A percentile compares a stretch with the other conserved stretches of the same genome.
These are phyloP conservation scores for Chaetomium sp. DNA, from an alignment of 2,329 filamentous ascomycete genomes.

Conservation along the genomic window DNA sequence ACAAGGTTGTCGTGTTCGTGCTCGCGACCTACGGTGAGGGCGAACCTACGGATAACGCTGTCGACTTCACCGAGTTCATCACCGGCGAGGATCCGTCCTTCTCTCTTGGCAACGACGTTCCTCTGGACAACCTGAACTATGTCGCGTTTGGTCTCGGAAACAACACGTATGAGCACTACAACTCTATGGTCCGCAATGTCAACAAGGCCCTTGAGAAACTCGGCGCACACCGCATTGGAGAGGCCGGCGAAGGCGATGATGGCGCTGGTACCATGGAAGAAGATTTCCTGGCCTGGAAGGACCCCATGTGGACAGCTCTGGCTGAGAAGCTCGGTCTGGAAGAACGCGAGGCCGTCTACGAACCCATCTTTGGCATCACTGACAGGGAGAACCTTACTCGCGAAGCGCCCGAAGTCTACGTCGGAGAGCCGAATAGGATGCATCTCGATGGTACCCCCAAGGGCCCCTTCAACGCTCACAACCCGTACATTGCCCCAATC, in stretches of 20 bases:
- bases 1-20: slow-evolving; percentile 92
- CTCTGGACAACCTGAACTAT: slow-evolving; percentile 80
- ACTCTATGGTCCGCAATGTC: slow-evolving; percentile 93
- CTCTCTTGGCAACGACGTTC: slow-evolving; percentile 64
- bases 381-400: slow-evolving; percentile 67
- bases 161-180: slow-evolving; percentile 99
- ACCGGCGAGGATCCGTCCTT: slow-evolving; percentile 75
- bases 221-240: slow-evolving; percentile 76
- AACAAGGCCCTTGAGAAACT: slow-evolving; percentile 74
- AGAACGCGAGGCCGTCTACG: slow-evolving; percentile 93
- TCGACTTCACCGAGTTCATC: slow-evolving; percentile 98
- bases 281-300: slow-evolving; percentile 98
- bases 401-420: slow-evolving; percentile 76
- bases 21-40: slow-evolving; percentile 97
- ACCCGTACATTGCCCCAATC: slow-evolving; percentile 94
- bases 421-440: slow-evolving; percentile 94
- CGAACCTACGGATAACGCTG: slow-evolving; percentile 96
- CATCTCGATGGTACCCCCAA: slow-evolving; percentile 80
- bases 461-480: slow-evolving; percentile 92
- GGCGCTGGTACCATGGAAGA: slow-evolving; percentile 99
- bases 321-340: slow-evolving; percentile 78
- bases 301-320: slow-evolving; percentile 93
- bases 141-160: slow-evolving; percentile 95
- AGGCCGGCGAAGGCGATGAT: slow-evolving; percentile 92
- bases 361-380: slow-evolving; percentile 79